Evolutionary conservation across 2,329 filamentous ascomycete species (phyloP), one percentile per base, ranked within the genome.

Genomic region (Talaromyces sp.): DNA sequence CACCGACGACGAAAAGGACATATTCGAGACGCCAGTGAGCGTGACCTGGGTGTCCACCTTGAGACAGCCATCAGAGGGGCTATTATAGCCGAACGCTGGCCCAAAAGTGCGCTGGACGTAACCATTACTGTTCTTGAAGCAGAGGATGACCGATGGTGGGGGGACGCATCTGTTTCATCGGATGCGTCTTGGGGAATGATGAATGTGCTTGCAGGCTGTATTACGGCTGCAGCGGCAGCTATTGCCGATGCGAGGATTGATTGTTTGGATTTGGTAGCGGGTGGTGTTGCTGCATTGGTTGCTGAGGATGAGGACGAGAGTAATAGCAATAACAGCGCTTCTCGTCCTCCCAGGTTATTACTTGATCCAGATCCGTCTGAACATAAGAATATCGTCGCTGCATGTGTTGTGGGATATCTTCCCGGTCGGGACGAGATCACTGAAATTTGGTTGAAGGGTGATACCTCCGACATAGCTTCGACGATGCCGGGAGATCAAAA

Each of bases 81-180:
- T 7, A 86, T 97, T 53, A 93, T 97, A 68, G 91, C 91, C 13
- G 92, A 97, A 70, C 82, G 93, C 59, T 99, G 93, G 90, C 94
- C 94, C n/a, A 99, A 99, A 79, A 96, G 91, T 71, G 92, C 91
- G 45, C 87, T 96, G n/a, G 94, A 99, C 70, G 87, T 99, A 40
- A 87, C 96, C 17, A 85, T 99, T 51, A 97, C 91, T 0, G 86
- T 99, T 51, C 80, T 99, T 17, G 94, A 99, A 75, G 93, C 91
- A 2, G 94, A 97, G 69, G 90, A 97, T 70, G 88, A 93, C 66
- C 78, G 79, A 36, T 85, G 83, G 80, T 84, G 82, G 81, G 84
- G 81, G 4, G 81, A 84, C 69, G 75, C 76, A 19, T 69, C 73
- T 8, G 78, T 75, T 59, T 75, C 65, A 19, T 71, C 70, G 58